These are phyloP conservation scores for Aspergillus bertholletiae DNA, from an alignment of 495 filamentous ascomycete species.

Conservation along the genomic window DNA sequence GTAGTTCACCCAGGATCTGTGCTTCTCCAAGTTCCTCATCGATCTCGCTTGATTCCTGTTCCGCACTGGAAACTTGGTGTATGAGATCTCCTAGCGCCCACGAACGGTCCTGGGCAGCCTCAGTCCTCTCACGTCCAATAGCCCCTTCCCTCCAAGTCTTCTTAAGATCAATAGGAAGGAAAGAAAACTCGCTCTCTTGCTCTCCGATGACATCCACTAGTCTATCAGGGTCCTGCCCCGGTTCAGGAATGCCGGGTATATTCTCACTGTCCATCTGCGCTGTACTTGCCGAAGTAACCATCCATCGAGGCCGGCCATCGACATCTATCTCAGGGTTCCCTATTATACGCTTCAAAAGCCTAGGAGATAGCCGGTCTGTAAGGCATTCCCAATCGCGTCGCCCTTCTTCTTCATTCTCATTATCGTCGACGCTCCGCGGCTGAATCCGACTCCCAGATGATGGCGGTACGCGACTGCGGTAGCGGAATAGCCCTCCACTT, in stretches of 20 bases:
- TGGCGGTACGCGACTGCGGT: slow-evolving; percentile 36
- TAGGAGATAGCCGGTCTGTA: slow-evolving; percentile 37
- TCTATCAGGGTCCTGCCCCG: slow-evolving; percentile 9
- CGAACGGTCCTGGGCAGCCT: slow-evolving; percentile 65
- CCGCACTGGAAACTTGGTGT: slow-evolving; percentile 20
- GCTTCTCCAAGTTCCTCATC: slow-evolving; percentile 26
- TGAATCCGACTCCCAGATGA: slow-evolving; percentile 9
- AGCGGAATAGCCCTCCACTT: slow-evolving; percentile 37
- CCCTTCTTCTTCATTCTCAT: slow-evolving; percentile 28
- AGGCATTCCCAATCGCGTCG: slow-evolving; percentile 39
- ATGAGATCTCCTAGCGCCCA: slow-evolving; percentile 63
- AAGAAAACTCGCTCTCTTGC: slow-evolving; percentile 41
- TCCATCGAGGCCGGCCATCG: slow-evolving; percentile 39
- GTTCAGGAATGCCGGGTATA: slow-evolving; percentile 45
- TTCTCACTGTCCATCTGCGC: slow-evolving; percentile 44
- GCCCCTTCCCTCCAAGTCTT: slow-evolving; percentile 67
- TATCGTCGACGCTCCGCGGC: slow-evolving; percentile 20
- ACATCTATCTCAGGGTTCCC: slow-evolving; percentile 34
- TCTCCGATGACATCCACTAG: slow-evolving; percentile 9
- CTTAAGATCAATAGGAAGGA: slow-evolving; percentile 49
- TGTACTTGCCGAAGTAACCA: slow-evolving; percentile 44
- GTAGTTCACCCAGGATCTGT: slow-evolving; percentile 77
- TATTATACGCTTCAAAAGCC: slow-evolving; percentile 36
- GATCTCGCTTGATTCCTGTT: slow-evolving; percentile 13
- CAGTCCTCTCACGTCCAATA: slow-evolving; percentile 67